A percentile compares a stretch with the other conserved stretches of the same genome.
phyloP scores from a whole-genome alignment of 495 filamentous ascomycete species.

The Tetracladium setigerum region DNA sequence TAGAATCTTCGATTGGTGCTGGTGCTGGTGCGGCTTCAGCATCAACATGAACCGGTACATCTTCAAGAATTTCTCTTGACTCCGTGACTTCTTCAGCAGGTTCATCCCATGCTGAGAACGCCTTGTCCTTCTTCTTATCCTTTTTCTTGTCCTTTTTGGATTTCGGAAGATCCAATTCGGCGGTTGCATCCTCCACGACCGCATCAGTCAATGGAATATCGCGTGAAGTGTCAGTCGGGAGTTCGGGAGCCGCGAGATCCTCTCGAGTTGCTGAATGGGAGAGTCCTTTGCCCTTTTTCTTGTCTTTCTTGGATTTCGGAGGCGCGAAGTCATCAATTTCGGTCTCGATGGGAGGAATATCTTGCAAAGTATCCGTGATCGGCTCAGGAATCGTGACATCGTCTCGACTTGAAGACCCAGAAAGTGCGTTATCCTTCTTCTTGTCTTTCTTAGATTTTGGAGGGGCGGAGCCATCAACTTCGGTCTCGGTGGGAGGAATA shows the following conservation, averaged over 20 bases:
- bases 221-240: background rate
- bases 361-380: no score
- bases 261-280: constrained; percentile 12
- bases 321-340: background rate
- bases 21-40: background rate
- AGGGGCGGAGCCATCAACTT: background rate
- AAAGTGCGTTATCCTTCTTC: background rate
- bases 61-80: background rate
- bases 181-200: background rate
- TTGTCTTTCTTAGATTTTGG: constrained; percentile 28
- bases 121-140: constrained; percentile 30
- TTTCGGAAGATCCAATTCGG: background rate
- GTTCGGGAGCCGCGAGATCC: constrained; percentile 1
- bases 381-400: background rate
- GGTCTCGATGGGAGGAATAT: no score
- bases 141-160: constrained; percentile 27
- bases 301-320: constrained; percentile 27
- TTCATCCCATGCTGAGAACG: background rate
- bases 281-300: constrained; percentile 24
- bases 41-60: background rate
- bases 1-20: no score
- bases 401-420: background rate
- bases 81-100: background rate
- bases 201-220: background rate
- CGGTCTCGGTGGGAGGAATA: no score